Conservation (phyloP, 768 basidiomycete species). For the Mycena galopus region DNA sequence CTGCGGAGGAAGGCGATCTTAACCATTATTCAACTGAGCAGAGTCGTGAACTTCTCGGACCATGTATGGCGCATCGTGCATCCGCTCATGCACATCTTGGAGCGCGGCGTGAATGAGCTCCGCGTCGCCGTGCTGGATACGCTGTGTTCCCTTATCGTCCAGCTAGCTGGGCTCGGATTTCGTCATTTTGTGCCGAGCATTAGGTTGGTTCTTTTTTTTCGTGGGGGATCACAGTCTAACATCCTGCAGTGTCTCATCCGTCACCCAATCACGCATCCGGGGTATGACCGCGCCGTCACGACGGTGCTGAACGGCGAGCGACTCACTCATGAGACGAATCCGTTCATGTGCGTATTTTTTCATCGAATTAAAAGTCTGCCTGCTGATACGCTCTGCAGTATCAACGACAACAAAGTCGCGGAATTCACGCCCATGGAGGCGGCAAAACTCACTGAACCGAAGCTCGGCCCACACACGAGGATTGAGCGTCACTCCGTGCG, state of each 20-base stretch:
- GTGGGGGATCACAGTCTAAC: background rate
- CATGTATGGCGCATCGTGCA: conserved; percentile 98
- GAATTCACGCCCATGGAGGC: conserved; percentile 88
- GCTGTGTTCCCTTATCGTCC: conserved; percentile 90
- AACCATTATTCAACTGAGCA: conserved; percentile 90
- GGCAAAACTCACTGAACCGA: conserved; percentile 93
- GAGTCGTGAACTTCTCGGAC: conserved; percentile 96
- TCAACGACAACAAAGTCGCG: conserved; percentile 70
- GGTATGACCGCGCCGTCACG: conserved; percentile 89
- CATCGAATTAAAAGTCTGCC: no score
- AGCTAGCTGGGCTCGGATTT: conserved; percentile 97
- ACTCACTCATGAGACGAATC: conserved; percentile 85
- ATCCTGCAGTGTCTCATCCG: conserved; percentile 74
- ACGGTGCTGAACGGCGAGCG: conserved; percentile 94
- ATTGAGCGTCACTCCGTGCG: no score
- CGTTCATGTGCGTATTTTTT: conserved; percentile 65
- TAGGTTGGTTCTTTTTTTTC: conserved; percentile 58
- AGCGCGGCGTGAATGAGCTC: conserved; percentile 79
- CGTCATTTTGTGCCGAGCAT: conserved; percentile 97
- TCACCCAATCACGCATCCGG: conserved; percentile 81
- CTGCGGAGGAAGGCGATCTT: conserved; percentile 91
- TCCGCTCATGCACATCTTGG: conserved; percentile 90
- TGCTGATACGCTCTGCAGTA: conserved; percentile 44
- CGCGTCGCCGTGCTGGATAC: conserved; percentile 92
- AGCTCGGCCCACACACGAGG: no score